Evolutionary conservation across 306 rosid genomes (phyloP).

Genomic region (barrel medic (Medicago truncatula)): DNA sequence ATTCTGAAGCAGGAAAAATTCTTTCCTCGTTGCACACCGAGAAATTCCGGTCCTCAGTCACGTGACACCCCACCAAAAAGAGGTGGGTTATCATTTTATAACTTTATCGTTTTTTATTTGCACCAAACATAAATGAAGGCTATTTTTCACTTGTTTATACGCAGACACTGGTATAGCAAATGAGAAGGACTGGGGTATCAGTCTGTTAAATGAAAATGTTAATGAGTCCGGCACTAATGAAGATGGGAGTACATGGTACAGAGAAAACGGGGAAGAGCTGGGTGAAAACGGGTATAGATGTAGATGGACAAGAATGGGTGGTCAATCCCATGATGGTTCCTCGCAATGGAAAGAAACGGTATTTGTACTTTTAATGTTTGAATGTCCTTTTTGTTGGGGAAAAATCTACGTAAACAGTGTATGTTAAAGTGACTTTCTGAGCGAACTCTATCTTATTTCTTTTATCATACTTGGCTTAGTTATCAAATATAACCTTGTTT

Average conservation of each 20-base stretch:
- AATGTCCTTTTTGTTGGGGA: conserved; percentile 21
- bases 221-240: conserved; percentile 91
- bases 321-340: conserved; percentile 72
- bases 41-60: conserved; percentile 86
- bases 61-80: conserved; percentile 96
- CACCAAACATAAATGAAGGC: conserved; percentile 12
- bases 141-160: conserved; percentile 36
- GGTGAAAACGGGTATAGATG: conserved; percentile 94
- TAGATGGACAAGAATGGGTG: conserved; percentile 99
- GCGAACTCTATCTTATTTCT: conserved; percentile 28
- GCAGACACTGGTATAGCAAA: conserved; percentile 95
- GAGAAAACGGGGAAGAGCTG: conserved; percentile 85
- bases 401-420: conserved; percentile 34
- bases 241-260: conserved; percentile 94
- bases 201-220: conserved; percentile 72
- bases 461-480: conserved; percentile 20
- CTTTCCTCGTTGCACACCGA: conserved; percentile 75
- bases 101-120: conserved; percentile 5
- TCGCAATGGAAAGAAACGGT: conserved; percentile 98
- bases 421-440: conserved; percentile 25
- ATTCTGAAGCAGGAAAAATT: conserved; percentile 66
- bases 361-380: conserved; percentile 42
- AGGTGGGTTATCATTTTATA: conserved; percentile 56
- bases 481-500: conserved; percentile 4
- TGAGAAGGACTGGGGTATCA: conserved; percentile 98